phyloP scores from a whole-genome alignment of 345 rosid genomes.

The Gossypium raimondii region DNA sequence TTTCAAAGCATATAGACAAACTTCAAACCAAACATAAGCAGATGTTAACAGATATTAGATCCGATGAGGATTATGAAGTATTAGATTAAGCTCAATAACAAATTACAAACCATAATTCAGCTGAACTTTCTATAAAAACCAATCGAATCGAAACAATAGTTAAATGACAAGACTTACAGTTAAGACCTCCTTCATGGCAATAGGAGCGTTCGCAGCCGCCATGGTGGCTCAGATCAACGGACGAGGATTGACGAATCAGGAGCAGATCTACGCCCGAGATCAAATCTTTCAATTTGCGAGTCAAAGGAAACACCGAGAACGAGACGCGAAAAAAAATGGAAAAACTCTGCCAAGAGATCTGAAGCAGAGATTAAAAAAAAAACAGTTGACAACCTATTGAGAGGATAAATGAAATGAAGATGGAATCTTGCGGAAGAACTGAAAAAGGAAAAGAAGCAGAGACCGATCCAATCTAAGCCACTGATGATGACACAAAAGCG shows the following conservation, averaged over 20 bases:
- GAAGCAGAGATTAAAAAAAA: conserved; percentile 23
- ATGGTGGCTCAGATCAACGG: conserved; percentile 52
- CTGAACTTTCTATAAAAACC: conserved; percentile 14
- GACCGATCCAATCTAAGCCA: conserved; percentile 24
- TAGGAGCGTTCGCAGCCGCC: conserved; percentile 91
- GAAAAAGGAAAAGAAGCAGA: neutral
- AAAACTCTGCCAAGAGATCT: conserved; percentile 36
- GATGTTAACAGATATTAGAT: neutral
- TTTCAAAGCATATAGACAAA: neutral
- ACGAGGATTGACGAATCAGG: conserved; percentile 19
- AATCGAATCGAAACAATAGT: conserved; percentile 3
- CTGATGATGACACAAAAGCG: neutral
- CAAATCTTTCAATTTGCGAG: conserved; percentile 17
- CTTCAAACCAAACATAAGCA: conserved; percentile 14
- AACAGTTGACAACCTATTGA: neutral
- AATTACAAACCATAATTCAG: conserved; percentile 11
- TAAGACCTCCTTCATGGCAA: conserved; percentile 87
- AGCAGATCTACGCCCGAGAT: conserved; percentile 39
- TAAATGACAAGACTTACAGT: conserved; percentile 46
- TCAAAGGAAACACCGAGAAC: conserved; percentile 11
- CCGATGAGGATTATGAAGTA: neutral
- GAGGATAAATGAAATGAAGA: neutral
- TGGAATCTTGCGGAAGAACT: neutral
- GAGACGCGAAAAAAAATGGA: neutral
- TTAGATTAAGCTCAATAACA: conserved; percentile 3